These are phyloP conservation scores for Yamadazyma phyllophila DNA, from an alignment of 805 yeast species.

Conservation along the genomic window DNA sequence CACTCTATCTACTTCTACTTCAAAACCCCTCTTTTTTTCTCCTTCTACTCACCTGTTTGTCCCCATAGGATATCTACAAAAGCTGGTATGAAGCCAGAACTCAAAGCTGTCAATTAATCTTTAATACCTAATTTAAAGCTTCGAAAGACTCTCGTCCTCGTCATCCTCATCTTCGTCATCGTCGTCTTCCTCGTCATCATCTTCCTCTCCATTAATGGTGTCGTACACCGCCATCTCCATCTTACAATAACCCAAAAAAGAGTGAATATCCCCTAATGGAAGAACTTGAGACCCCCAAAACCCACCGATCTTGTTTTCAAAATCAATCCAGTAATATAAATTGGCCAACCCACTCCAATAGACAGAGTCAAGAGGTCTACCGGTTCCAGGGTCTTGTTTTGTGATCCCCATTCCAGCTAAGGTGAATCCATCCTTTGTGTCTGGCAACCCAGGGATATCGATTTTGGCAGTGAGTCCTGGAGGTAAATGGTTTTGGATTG, in stretches of 20 bases:
- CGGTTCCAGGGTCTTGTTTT: constrained; percentile 25
- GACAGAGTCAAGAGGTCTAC: constrained; percentile 33
- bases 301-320: constrained; percentile 36
- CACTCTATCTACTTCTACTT: too few species aligned
- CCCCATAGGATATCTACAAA: too few species aligned
- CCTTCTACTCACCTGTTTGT: background rate
- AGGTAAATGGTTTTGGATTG: constrained; percentile 33
- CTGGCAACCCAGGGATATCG: constrained; percentile 16
- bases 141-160: constrained; percentile 1
- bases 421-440: constrained; percentile 29
- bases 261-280: constrained; percentile 29
- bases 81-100: too few species aligned
- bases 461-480: constrained; percentile 19
- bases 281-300: constrained; percentile 39
- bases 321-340: constrained; percentile 40
- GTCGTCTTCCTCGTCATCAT: constrained; percentile 15
- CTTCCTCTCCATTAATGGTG: constrained; percentile 14
- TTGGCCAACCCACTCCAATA: constrained; percentile 43
- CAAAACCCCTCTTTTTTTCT: background rate
- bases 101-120: too few species aligned
- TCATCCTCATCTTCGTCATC: constrained; percentile 12
- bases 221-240: constrained; percentile 29
- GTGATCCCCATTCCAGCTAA: constrained; percentile 34
- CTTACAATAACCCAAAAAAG: constrained; percentile 18
- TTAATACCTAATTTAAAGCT: background rate